phyloP scores from a whole-genome alignment of 257 asterid species.

The Solanum arcanum region DNA sequence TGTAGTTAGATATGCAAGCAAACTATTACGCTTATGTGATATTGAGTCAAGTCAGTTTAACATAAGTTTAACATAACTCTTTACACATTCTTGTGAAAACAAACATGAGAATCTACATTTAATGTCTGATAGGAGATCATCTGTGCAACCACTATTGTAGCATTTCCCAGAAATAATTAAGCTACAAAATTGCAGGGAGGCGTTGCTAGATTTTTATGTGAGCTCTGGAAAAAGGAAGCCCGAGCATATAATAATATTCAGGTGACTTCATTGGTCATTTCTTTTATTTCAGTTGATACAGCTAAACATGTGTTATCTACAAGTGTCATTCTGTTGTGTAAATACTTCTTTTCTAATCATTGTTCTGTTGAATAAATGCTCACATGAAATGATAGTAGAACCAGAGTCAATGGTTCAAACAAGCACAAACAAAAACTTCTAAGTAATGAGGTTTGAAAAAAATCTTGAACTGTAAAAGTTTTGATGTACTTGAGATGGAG shows the following conservation, averaged over 20 bases:
- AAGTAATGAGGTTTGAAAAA: background rate
- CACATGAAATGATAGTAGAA: background rate
- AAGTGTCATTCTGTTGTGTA: background rate
- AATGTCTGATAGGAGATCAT: background rate
- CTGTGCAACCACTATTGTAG: background rate
- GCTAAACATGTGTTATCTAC: background rate
- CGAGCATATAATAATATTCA: constrained; percentile 71
- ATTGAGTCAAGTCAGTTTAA: background rate
- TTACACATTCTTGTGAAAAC: background rate
- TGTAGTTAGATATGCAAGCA: background rate
- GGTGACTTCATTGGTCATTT: constrained; percentile 21
- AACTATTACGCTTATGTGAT: background rate
- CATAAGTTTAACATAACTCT: background rate
- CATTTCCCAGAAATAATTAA: background rate
- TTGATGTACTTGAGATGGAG: background rate
- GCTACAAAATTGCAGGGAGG: constrained; percentile 42
- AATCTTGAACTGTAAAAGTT: background rate
- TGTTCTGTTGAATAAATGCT: background rate
- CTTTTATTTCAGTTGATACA: background rate
- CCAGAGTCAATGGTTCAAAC: background rate
- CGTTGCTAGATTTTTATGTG: constrained; percentile 52
- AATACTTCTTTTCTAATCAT: background rate
- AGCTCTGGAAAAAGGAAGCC: constrained; percentile 84
- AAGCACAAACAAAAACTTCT: background rate
- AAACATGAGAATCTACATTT: background rate